phyloP scores from a whole-genome alignment of 2,329 filamentous ascomycete species.

The Colletotrichum chlorophyti region DNA sequence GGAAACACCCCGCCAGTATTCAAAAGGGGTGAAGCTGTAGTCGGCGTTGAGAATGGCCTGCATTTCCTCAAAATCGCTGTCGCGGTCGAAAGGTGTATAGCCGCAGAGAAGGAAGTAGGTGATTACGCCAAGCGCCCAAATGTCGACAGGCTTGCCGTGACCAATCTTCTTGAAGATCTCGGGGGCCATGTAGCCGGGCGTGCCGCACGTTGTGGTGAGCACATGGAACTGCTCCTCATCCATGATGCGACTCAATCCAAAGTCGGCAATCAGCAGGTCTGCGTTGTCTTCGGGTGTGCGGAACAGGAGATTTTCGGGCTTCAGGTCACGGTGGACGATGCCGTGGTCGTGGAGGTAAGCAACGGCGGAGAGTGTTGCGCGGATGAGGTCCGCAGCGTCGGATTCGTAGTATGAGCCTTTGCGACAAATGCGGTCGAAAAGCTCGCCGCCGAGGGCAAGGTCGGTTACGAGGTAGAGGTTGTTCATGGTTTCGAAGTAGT shows the following conservation, averaged over 20 bases:
- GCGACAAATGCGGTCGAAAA: slow-evolving; percentile 97
- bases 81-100: slow-evolving; percentile 97
- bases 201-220: slow-evolving; percentile 95
- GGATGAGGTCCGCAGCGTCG: slow-evolving; percentile 93
- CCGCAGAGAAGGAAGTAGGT: slow-evolving; percentile 98
- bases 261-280: slow-evolving; percentile 95
- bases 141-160: slow-evolving; percentile 96
- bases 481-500: slow-evolving; percentile 99
- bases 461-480: slow-evolving; percentile 98
- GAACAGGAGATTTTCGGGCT: slow-evolving; percentile 97
- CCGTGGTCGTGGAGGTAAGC: slow-evolving; percentile 98
- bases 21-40: slow-evolving; percentile 91
- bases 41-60: slow-evolving; percentile 96
- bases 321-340: slow-evolving; percentile 96
- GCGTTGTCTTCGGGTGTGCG: slow-evolving; percentile 97
- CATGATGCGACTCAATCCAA: slow-evolving; percentile 96
- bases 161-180: slow-evolving; percentile 99
- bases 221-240: slow-evolving; percentile 99
- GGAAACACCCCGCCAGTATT: slow-evolving; percentile 97
- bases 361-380: slow-evolving; percentile 94
- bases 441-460: slow-evolving; percentile 91
- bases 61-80: slow-evolving; percentile 99
- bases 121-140: slow-evolving; percentile 98
- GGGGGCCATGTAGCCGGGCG: slow-evolving; percentile 98
- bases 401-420: slow-evolving; percentile 99